Evolutionary conservation across 208 protist genomes (phyloP).

Genomic region (Crithidia thermophila): DNA sequence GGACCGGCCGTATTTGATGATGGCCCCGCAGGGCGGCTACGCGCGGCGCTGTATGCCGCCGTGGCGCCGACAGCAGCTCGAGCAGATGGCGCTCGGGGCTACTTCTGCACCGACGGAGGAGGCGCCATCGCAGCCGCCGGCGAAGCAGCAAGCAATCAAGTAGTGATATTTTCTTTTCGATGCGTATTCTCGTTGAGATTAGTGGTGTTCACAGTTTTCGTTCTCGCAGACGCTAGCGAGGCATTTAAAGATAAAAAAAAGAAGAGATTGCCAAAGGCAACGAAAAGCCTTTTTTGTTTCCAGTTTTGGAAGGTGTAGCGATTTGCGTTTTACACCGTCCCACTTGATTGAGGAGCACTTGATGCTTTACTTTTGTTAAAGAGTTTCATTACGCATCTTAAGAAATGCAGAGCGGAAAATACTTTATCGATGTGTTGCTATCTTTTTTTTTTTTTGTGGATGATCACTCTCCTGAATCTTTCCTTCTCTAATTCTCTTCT

Average conservation of each 20-base stretch:
- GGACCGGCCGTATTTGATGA: constrained; percentile 83
- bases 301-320: background rate
- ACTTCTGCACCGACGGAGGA: background rate
- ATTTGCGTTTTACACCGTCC: too few species aligned
- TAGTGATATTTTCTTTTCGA: background rate
- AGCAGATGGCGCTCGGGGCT: constrained; percentile 41
- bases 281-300: constrained; percentile 7
- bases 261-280: too few species aligned
- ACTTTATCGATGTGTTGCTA: background rate
- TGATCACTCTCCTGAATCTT: too few species aligned
- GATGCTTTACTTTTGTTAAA: too few species aligned
- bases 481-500: too few species aligned
- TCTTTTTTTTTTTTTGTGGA: background rate
- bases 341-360: too few species aligned
- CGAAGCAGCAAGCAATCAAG: constrained; percentile 1
- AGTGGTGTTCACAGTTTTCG: too few species aligned
- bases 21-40: constrained; percentile 81
- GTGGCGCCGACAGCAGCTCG: constrained; percentile 76
- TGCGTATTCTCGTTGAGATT: too few species aligned
- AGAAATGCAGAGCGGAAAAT: too few species aligned
- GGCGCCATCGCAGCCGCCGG: background rate
- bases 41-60: constrained; percentile 71
- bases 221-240: too few species aligned
- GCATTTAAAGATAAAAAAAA: too few species aligned
- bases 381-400: too few species aligned